phyloP scores from a whole-genome alignment of 768 basidiomycete genomes.

The Rhizopogon vesiculosus region DNA sequence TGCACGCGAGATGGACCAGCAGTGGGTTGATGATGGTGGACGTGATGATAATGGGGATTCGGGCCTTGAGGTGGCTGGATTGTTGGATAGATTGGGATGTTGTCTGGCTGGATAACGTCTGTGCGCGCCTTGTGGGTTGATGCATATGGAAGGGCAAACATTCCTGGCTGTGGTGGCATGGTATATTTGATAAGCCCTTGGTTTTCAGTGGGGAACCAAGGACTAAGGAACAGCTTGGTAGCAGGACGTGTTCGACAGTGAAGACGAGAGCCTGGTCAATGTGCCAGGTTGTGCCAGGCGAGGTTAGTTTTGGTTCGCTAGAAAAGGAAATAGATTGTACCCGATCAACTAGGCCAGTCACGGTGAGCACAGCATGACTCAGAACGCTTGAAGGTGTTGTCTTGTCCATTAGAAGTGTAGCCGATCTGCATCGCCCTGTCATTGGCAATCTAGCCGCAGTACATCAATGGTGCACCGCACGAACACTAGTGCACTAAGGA shows the following conservation, averaged over 20 bases:
- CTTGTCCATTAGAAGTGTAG: neutral
- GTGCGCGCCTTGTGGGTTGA: conserved; percentile 40
- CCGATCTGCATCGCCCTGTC: neutral
- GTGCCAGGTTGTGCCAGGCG: neutral
- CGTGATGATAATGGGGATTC: conserved; percentile 27
- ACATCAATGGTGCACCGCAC: neutral
- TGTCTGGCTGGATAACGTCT: conserved; percentile 23
- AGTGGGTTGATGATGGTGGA: conserved; percentile 33
- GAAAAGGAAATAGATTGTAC: conserved; percentile 14
- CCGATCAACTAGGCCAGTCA: conserved; percentile 1
- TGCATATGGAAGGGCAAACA: conserved; percentile 59
- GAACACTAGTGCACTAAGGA: neutral
- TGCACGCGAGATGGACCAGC: conserved; percentile 42
- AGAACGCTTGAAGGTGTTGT: too few relatives aligned
- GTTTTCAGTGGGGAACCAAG: neutral
- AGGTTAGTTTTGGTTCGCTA: conserved; percentile 8
- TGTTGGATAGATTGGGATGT: conserved; percentile 9
- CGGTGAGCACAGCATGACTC: neutral
- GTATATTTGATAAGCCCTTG: neutral
- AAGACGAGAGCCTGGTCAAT: neutral
- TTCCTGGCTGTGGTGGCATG: conserved; percentile 69
- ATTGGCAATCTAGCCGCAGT: neutral
- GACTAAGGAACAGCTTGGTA: neutral
- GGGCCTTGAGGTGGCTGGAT: conserved; percentile 7
- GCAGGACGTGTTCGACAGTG: neutral